phyloP scores from a whole-genome alignment of 2,329 filamentous ascomycete genomes.

The Penicillium sp. region DNA sequence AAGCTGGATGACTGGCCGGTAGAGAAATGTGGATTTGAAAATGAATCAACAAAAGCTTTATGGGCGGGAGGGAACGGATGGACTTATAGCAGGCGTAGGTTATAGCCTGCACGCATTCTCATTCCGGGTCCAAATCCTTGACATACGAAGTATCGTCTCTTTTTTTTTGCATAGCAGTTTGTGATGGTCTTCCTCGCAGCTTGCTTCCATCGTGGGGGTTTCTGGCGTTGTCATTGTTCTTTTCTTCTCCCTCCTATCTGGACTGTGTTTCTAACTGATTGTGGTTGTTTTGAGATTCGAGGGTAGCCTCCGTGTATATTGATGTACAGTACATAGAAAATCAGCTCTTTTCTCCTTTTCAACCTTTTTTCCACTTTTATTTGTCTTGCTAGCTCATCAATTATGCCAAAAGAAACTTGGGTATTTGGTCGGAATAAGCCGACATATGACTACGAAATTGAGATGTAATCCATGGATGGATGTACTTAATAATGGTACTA shows the following conservation, averaged over 20 bases:
- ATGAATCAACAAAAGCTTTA: neutral
- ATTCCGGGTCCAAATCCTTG: neutral
- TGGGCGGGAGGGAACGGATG: neutral
- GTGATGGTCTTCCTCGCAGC: conserved; percentile 16
- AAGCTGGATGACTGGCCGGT: conserved; percentile 42
- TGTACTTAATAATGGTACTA: no score
- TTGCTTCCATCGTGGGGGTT: conserved; percentile 31
- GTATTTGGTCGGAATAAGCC: no score
- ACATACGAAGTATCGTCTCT: conserved; percentile 14
- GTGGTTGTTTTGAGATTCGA: conserved; percentile 4
- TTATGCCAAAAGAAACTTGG: no score
- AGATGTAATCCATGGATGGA: no score
- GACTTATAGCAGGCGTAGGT: neutral
- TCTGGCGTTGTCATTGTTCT: conserved; percentile 30
- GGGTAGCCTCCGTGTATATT: conserved; percentile 26
- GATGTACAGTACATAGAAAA: conserved; percentile 36
- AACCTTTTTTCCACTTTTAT: neutral
- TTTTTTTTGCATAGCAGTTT: conserved; percentile 26
- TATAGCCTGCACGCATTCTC: neutral
- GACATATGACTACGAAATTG: no score
- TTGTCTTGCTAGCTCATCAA: no score
- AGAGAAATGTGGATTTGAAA: conserved; percentile 6
- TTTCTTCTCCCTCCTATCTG: conserved; percentile 8
- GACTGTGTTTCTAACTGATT: conserved; percentile 25
- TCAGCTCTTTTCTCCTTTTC: conserved; percentile 16